Conservation (phyloP, 495 filamentous ascomycete genomes). For the Letharia columbiana region DNA sequence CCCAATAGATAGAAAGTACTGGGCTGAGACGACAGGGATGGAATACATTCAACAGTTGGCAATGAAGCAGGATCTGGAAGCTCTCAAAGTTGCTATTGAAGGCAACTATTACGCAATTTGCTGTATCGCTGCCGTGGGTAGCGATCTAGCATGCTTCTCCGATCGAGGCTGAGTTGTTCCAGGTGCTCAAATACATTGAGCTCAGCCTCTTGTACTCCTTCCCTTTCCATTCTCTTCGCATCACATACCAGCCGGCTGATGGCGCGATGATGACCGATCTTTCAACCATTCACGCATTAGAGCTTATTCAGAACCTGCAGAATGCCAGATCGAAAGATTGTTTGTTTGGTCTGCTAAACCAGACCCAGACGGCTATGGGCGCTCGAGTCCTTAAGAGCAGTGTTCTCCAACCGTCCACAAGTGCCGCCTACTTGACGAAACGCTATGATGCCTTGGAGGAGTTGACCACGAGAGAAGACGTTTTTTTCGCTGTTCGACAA, state of each 20-base stretch:
- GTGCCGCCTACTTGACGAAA: constrained; percentile 48
- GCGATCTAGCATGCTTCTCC: neutral
- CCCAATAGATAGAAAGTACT: constrained; percentile 71
- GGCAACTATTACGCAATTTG: constrained; percentile 87
- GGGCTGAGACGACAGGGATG: constrained; percentile 74
- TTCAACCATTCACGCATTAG: constrained; percentile 72
- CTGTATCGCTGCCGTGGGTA: constrained; percentile 74
- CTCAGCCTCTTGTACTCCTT: constrained; percentile 56
- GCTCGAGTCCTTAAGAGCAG: constrained; percentile 69
- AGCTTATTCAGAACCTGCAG: constrained; percentile 82
- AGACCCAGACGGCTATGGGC: constrained; percentile 83
- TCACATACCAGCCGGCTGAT: constrained; percentile 81
- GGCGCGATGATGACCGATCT: constrained; percentile 93
- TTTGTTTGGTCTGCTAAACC: constrained; percentile 76
- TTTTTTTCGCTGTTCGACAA: constrained; percentile 71
- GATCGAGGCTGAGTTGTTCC: constrained; percentile 18
- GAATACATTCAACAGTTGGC: constrained; percentile 73
- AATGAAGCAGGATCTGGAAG: constrained; percentile 65
- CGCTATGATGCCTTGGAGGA: constrained; percentile 83
- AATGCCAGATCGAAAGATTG: constrained; percentile 65
- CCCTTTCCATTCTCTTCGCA: constrained; percentile 65
- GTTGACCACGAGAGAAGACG: constrained; percentile 71
- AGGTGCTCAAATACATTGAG: constrained; percentile 81
- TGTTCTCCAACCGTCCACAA: constrained; percentile 83
- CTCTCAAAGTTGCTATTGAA: constrained; percentile 66